A percentile compares a stretch with the other conserved stretches of the same genome.
Evolutionary conservation across 352 stramenopile genomes (phyloP).

Genomic region (Pythium inflatum): DNA sequence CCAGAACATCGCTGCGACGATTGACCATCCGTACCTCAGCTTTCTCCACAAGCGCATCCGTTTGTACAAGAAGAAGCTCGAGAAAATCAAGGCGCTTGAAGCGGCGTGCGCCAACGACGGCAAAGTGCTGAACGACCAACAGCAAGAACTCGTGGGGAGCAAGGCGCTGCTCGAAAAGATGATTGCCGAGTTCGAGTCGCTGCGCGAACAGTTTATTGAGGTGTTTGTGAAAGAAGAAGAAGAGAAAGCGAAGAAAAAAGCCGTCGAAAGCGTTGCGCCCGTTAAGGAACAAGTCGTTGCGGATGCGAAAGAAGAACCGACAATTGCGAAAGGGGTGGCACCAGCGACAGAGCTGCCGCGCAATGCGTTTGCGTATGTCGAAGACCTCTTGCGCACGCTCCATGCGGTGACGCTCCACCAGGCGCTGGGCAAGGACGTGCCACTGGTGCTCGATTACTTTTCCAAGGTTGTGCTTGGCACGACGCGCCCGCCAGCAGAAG

Average conservation of each 20-base stretch:
- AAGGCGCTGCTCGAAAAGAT: constrained; percentile 79
- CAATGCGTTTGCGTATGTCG: constrained; percentile 54
- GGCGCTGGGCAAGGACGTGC: constrained; percentile 69
- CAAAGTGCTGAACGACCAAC: constrained; percentile 79
- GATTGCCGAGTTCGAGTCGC: constrained; percentile 67
- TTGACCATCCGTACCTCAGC: constrained; percentile 81
- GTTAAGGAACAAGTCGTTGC: background rate
- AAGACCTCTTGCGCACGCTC: constrained; percentile 75
- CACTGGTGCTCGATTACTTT: constrained; percentile 85
- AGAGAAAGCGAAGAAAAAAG: constrained; percentile 28
- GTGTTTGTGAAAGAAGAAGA: constrained; percentile 60
- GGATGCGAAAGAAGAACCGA: background rate
- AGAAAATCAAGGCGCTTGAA: constrained; percentile 82
- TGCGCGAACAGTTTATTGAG: constrained; percentile 79
- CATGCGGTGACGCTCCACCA: constrained; percentile 82
- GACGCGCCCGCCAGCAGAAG: constrained; percentile 71
- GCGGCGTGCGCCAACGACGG: constrained; percentile 43
- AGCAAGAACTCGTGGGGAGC: constrained; percentile 69
- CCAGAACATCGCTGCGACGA: constrained; percentile 42
- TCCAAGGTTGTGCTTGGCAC: constrained; percentile 83
- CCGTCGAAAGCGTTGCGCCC: background rate
- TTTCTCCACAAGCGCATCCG: constrained; percentile 84
- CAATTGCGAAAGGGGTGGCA: background rate
- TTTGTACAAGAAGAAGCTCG: constrained; percentile 84
- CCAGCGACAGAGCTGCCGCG: constrained; percentile 17